phyloP scores from a whole-genome alignment of 768 basidiomycete species.

The Russula ochroleuca region DNA sequence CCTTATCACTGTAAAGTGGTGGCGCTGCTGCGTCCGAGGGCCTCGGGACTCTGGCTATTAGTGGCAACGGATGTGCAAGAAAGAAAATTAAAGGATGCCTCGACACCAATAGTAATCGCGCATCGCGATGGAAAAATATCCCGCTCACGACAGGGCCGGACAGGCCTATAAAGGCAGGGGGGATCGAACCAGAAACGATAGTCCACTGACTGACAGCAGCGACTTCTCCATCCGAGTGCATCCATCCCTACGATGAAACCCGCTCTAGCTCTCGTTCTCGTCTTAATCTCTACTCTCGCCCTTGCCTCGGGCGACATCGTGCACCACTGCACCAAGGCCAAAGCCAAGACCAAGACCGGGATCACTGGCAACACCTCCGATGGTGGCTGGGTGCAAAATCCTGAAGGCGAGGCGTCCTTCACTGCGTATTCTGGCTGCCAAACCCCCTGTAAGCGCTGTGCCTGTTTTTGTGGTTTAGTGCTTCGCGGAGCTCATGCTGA shows the following conservation, averaged over 20 bases:
- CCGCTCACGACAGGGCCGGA: background rate
- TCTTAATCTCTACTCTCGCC: background rate
- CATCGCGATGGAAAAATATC: background rate
- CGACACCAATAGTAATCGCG: background rate
- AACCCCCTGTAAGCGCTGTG: slow-evolving; percentile 39
- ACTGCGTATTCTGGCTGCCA: slow-evolving; percentile 52
- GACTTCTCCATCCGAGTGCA: background rate
- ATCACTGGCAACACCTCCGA: no score
- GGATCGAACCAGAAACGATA: background rate
- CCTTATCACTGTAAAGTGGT: background rate
- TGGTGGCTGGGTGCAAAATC: slow-evolving; percentile 38
- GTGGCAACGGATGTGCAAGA: background rate
- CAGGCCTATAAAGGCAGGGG: slow-evolving; percentile 8
- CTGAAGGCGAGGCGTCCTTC: slow-evolving; percentile 55
- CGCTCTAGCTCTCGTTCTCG: background rate
- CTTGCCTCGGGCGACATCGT: background rate
- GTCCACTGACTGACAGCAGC: background rate
- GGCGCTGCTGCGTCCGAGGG: background rate
- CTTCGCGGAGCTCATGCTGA: background rate
- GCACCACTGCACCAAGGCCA: background rate
- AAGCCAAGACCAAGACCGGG: background rate
- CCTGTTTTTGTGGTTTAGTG: background rate
- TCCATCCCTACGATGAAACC: background rate
- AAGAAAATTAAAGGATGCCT: background rate
- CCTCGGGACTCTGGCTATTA: background rate